Conservation (phyloP, 1,284 basidiomycete species). For the Inonotus hispidus region DNA sequence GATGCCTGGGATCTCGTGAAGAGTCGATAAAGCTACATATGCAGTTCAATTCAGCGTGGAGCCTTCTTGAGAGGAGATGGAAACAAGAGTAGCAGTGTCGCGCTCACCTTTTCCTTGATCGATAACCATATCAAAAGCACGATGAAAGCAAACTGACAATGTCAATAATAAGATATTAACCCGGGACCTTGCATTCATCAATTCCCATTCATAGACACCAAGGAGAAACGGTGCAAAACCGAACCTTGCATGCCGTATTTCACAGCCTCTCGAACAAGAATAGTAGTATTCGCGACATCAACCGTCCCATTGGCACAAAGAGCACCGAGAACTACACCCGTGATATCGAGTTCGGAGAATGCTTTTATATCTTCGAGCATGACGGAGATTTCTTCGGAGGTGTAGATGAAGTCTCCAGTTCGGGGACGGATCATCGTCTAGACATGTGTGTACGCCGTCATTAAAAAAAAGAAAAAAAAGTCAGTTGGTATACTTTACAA, state of each 20-base stretch:
- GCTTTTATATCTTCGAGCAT: conserved; percentile 67
- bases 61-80: no score
- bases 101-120: conserved; percentile 47
- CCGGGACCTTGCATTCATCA: no score
- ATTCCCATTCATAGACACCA: no score
- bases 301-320: conserved; percentile 55
- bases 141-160: conserved; percentile 81
- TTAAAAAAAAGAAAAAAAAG: no score
- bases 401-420: conserved; percentile 72
- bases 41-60: no score
- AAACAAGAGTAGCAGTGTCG: background rate
- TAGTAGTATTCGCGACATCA: conserved; percentile 47
- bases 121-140: conserved; percentile 73
- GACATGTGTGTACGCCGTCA: no score
- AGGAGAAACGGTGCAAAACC: no score
- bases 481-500: background rate
- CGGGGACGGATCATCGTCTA: conserved; percentile 78
- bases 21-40: conserved; percentile 45
- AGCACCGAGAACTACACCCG: conserved; percentile 69
- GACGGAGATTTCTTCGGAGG: conserved; percentile 54
- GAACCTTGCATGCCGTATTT: conserved; percentile 49
- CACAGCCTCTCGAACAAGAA: conserved; percentile 9
- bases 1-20: conserved; percentile 55
- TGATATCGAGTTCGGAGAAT: conserved; percentile 52
- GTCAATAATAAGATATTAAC: no score